Conservation (phyloP, 2,329 filamentous ascomycete species). For the Emericellopsis cladophorae region DNA sequence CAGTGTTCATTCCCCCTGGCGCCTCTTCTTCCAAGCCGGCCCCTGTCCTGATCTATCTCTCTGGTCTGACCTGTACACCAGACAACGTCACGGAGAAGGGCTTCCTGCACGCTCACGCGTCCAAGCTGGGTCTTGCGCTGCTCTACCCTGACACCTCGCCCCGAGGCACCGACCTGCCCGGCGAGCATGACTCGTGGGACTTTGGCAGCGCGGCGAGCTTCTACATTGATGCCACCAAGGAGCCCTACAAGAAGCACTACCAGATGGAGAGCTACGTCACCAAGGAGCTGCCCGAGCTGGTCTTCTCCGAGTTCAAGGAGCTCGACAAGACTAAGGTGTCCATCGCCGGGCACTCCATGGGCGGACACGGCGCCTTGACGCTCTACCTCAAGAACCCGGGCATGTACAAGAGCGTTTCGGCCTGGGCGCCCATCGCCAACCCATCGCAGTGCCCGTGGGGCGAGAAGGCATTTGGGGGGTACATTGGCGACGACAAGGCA, state of each 20-base stretch:
- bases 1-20: constrained; percentile 77
- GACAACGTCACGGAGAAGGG: constrained; percentile 76
- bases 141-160: constrained; percentile 94
- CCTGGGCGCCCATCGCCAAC: constrained; percentile 85
- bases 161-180: constrained; percentile 65
- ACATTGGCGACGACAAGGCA: constrained; percentile 65
- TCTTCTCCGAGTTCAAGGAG: constrained; percentile 58
- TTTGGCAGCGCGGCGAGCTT: constrained; percentile 90
- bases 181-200: constrained; percentile 81
- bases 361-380: constrained; percentile 87
- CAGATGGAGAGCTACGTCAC: constrained; percentile 92
- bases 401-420: constrained; percentile 77
- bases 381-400: constrained; percentile 86
- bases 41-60: constrained; percentile 85
- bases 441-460: constrained; percentile 83
- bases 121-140: constrained; percentile 73
- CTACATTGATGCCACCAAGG: constrained; percentile 75
- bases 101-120: constrained; percentile 80
- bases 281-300: constrained; percentile 66
- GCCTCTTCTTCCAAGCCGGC: constrained; percentile 42
- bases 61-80: constrained; percentile 86
- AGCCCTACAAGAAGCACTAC: constrained; percentile 68
- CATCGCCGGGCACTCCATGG: constrained; percentile 95
- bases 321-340: constrained; percentile 61
- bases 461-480: constrained; percentile 86